A percentile compares a stretch with the other conserved stretches of the same genome.
Evolutionary conservation across 2,329 filamentous ascomycete species (phyloP).

Genomic region (Hypoxylon sp.): DNA sequence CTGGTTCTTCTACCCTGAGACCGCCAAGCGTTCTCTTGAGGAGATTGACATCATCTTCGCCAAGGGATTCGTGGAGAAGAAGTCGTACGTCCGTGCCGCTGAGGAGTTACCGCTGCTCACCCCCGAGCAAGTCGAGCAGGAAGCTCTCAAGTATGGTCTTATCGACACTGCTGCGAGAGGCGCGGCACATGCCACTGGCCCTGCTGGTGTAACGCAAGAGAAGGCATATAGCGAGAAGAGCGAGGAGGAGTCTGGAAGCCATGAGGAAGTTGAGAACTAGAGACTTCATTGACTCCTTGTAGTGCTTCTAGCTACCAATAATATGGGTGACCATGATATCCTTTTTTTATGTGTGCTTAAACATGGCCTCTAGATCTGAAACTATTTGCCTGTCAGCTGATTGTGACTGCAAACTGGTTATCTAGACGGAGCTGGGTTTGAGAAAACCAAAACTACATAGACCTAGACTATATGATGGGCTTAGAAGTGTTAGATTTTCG

Average conservation of each 20-base stretch:
- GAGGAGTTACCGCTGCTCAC: slow-evolving; percentile 69
- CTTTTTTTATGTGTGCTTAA: slow-evolving; percentile 10
- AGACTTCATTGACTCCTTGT: slow-evolving; percentile 7
- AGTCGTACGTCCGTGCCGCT: slow-evolving; percentile 71
- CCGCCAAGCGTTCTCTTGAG: slow-evolving; percentile 65
- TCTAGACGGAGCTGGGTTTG: slow-evolving; percentile 23
- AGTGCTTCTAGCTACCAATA: slow-evolving; percentile 23
- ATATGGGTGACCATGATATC: slow-evolving; percentile 7
- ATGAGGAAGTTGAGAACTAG: slow-evolving; percentile 46
- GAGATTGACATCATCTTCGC: slow-evolving; percentile 73
- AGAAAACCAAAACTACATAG: slow-evolving; percentile 25
- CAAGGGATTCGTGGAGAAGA: slow-evolving; percentile 72
- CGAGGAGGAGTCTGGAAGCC: slow-evolving; percentile 44
- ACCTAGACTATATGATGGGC: slow-evolving; percentile 24
- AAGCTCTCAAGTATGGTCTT: slow-evolving; percentile 57
- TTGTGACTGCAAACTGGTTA: slow-evolving; percentile 16
- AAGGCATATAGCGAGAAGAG: slow-evolving; percentile 49
- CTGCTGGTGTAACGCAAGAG: slow-evolving; percentile 36
- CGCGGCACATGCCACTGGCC: slow-evolving; percentile 31
- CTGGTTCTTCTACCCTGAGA: slow-evolving; percentile 69
- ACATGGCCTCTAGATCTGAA: slow-evolving; percentile 4
- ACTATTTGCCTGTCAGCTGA: slow-evolving; percentile 1
- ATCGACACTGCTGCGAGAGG: slow-evolving; percentile 52
- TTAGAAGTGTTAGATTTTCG: slow-evolving; percentile 6
- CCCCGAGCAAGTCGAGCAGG: slow-evolving; percentile 67